Base-by-base conservation (phyloP, 331 rosid species). In the Spiraea crenata region DNA sequence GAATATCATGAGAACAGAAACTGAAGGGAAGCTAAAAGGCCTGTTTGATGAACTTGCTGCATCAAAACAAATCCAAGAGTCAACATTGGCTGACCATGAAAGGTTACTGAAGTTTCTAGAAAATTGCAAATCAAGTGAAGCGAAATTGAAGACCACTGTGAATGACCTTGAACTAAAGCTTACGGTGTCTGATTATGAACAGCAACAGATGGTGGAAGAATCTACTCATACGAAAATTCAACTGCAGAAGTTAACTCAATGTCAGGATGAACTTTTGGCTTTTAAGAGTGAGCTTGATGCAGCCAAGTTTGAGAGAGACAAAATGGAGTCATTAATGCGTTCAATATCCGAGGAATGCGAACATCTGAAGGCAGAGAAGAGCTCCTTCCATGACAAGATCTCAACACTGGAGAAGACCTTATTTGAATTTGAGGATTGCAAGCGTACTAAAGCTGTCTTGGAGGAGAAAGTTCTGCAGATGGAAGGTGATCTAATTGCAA, bases 351-450 rank as follows among this genome's bases (percentile, higher is more conserved):
- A 77, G 69, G 84, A 84, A 54, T 83, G 86, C 72, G 87, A 81
- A 64, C 83, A 89, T 79, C 67, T 87, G 84, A 84, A 81, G 81
- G 80, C 80, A 42, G 89, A 89, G 79, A 87, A 84, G 76, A 80
- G 31, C 49, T 77, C 74, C 42, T 78, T 79, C 52, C 61, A 55
- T 12, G 84, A 61, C 73, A 82, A 79, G 82, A 75, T 89, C 44
- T 77, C 75, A 60, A 66, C 65, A 69, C 71, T 91, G 80, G 87
- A 84, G 76, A 83, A 75, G 48, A 72, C 67, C 50, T 67, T 78
- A 9, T 73, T 70, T 72, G 95, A 89, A 79, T 77, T 90, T 64
- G 96, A 88, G 78, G 90, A 85, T 73, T 79, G 84, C 77, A 70
- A 79, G 70, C 81, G 77, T 66, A 75, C 71, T 70, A 83, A 74